A percentile compares a stretch with the other conserved stretches of the same genome.
These are phyloP conservation scores for Dactylorhiza incarnata DNA, from an alignment of 106 monocot genomes.

Conservation along the genomic window DNA sequence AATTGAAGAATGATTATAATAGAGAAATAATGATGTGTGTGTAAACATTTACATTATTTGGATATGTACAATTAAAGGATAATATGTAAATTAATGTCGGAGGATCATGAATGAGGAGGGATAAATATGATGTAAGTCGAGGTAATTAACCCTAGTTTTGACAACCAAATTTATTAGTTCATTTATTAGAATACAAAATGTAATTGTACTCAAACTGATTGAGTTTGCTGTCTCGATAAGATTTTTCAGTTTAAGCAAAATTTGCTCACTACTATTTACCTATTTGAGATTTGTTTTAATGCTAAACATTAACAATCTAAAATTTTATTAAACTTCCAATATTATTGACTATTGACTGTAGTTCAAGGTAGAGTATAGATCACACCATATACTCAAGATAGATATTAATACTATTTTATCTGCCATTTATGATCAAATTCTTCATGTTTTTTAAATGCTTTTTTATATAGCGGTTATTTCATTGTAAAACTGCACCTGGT, in stretches of 20 bases:
- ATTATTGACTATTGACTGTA: not conserved
- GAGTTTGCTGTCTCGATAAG: not conserved
- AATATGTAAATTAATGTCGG: too few species aligned
- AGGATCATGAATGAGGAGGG: too few species aligned
- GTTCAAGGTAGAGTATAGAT: not conserved
- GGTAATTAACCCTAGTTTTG: too few species aligned
- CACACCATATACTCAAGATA: not conserved
- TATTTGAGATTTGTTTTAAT: not conserved
- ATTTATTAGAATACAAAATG: not conserved
- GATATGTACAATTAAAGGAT: too few species aligned
- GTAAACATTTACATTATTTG: too few species aligned
- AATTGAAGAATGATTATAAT: too few species aligned
- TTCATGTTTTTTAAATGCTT: not conserved
- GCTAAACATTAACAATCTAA: not conserved
- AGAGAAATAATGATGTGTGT: too few species aligned
- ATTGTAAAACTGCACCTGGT: not conserved
- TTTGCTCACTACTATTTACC: not conserved
- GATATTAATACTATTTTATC: not conserved
- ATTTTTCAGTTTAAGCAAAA: not conserved
- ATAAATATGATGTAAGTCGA: too few species aligned
- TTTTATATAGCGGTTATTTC: not conserved
- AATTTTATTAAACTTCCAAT: not conserved
- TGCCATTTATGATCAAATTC: not conserved
- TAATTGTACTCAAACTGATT: not conserved
- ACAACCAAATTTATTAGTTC: too few species aligned